Conservation (phyloP, 164 flowering plant species). For the Nymphaea thermarum region DNA sequence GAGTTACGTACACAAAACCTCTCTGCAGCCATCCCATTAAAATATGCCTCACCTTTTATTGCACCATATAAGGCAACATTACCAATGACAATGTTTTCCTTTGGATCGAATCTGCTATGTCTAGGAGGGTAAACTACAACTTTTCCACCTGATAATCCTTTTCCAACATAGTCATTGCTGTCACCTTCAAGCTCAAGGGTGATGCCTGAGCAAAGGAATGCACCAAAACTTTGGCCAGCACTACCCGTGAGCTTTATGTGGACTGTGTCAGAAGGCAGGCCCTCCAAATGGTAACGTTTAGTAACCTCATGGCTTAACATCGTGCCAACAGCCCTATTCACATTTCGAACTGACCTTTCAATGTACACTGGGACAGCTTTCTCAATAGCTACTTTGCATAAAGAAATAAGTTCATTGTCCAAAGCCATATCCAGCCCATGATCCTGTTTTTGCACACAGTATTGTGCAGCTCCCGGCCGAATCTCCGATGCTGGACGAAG, state of each 20-base stretch:
- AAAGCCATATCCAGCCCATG: conserved; percentile 95
- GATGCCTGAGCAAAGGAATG: conserved; percentile 92
- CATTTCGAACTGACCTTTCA: conserved; percentile 66
- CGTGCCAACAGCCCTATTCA: conserved; percentile 95
- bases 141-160: conserved; percentile 97
- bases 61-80: conserved; percentile 99
- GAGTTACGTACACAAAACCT: conserved; percentile 98
- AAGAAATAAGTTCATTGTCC: conserved; percentile 57
- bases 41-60: conserved; percentile 91
- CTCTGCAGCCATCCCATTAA: conserved; percentile 99
- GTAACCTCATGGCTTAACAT: conserved; percentile 99
- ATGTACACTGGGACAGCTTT: conserved; percentile 78
- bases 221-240: conserved; percentile 99
- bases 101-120: conserved; percentile 80
- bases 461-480: conserved; percentile 89
- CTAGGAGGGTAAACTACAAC: conserved; percentile 93
- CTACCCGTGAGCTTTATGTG: conserved; percentile 84
- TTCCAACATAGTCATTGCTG: conserved; percentile 98
- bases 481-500: conserved; percentile 87
- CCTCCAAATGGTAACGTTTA: conserved; percentile 62
- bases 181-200: conserved; percentile 97
- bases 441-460: conserved; percentile 87
- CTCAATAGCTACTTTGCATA: conserved; percentile 62
- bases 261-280: conserved; percentile 84
- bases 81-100: conserved; percentile 93